Evolutionary conservation across 2,329 filamentous ascomycete genomes (phyloP), one percentile per base, ranked within the genome.

Genomic region (Alternaria alternata): DNA sequence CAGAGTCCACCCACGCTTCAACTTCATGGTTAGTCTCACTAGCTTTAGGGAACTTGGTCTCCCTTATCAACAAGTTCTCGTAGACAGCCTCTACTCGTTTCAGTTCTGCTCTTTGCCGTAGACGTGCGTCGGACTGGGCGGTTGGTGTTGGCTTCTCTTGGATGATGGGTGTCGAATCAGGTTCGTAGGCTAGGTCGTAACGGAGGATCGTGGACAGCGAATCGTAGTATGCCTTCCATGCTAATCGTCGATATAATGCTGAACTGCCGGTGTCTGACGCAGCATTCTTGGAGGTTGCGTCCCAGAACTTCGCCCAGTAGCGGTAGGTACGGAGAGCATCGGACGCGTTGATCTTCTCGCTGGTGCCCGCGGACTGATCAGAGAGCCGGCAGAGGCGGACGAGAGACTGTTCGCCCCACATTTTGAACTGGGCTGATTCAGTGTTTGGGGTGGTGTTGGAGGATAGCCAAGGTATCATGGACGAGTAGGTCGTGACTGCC

Each of bases 191-290:
- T 22, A 91, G 73, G 59, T 88, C 86, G 54, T 87, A 81, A 68
- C 90, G 89, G 7, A 97, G 78, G 36, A 96, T 87, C n/a, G 83
- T 84, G 2, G 93, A 96, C 18, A 97, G 81, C 1, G 91, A 87
- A 44, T 87, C 81, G 75, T 97, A 97, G 77, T 97, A 97, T 63
- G 92, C 88, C 69, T 87, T 89, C 94, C 94, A 97, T 44, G 96
- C 88, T 41, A 87, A 81, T 63, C 91, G 84, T 64, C 90, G 83
- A 51, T 70, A 64, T 32, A 51, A 64, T 34, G 73, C 68, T 18
- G 67, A 66, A 28, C 61, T 69, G 16, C 64, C 44, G 7, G 64
- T 64, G 24, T 72, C 72, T 14, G 60, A 55, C 9, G 51, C 64
- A 30, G 62, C 42, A 36, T 24, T 57, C 57, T 70, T 71, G n/a